Evolutionary conservation across 1,284 basidiomycete species (phyloP), one percentile per base, ranked within the genome.

Genomic region (Pseudozyma hubeiensis): DNA sequence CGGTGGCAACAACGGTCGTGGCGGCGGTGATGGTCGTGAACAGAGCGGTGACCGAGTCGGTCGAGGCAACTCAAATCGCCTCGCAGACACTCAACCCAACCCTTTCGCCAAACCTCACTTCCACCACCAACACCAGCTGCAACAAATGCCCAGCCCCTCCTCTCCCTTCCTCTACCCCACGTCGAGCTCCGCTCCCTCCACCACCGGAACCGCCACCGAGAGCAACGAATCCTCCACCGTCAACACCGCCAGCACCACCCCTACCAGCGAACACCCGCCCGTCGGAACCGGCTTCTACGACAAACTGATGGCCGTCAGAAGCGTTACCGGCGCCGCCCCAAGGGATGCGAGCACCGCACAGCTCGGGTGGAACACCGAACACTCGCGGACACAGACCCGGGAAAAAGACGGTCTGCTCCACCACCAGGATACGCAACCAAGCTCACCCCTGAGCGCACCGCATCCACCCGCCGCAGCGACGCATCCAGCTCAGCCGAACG

Each of bases 231-330:
- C 53, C 1, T 63, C 65, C 1, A 24, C 48, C 5, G 39, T 41
- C 8, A 59, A 54, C 44, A 69, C 66, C 2, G 66, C 66, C 10
- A 43, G 19, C 31, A 69, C 66, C 6, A 69, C 66, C 9, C 66
- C 66, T 5, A 69, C 66, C 1, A 51, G 45, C 54, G 65, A 68
- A 40, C 17, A 40, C 16, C 64, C 50, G 34, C 16, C 50, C 31
- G 10, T 7, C 14, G 0, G 19, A 11, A 37, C 35, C n/a, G 31
- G 29, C 17, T 55, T 55, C 7, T 19, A 39, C 29, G 52, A 63
- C 8, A 61, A 53, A 41, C 40, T 41, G 14, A 16, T 41, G 40
- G 40, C 46, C n/a, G 33, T 35, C 31, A 33, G 46, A 17, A 41
- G n/a, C 16, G n/a, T 5, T 16, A 17, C 16, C 11, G 11, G 14